These are phyloP conservation scores for Diplotaxis tenuifolia DNA, from an alignment of 345 rosid genomes.

Conservation along the genomic window DNA sequence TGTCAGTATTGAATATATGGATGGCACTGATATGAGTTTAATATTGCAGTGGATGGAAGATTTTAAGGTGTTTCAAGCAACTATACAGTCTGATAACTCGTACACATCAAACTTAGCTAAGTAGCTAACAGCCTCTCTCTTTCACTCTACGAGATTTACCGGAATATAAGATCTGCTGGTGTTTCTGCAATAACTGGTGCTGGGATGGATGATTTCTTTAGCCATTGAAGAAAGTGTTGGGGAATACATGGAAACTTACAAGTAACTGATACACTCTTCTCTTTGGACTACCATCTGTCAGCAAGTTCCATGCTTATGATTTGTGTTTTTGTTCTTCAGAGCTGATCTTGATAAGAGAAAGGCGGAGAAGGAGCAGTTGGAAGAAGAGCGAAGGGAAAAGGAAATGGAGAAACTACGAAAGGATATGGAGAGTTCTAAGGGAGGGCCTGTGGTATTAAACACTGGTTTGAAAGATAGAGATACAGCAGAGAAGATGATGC, in stretches of 20 bases:
- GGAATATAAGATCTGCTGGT: constrained; percentile 66
- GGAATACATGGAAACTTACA: constrained; percentile 73
- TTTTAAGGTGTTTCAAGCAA: constrained; percentile 73
- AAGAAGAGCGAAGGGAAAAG: constrained; percentile 54
- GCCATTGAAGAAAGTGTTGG: constrained; percentile 67
- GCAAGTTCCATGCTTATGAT: neutral
- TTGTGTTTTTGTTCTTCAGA: constrained; percentile 34
- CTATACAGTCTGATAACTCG: constrained; percentile 55
- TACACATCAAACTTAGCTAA: constrained; percentile 57
- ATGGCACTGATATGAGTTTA: neutral
- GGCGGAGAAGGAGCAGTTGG: constrained; percentile 64
- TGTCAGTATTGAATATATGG: neutral
- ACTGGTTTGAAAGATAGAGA: constrained; percentile 54
- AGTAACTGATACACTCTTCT: constrained; percentile 41
- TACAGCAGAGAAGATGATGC: constrained; percentile 47
- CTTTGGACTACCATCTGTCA: neutral
- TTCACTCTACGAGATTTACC: constrained; percentile 65
- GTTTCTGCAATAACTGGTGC: constrained; percentile 82
- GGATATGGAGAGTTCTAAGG: constrained; percentile 68
- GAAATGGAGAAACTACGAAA: constrained; percentile 65
- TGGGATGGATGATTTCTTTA: constrained; percentile 72
- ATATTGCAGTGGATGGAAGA: constrained; percentile 87
- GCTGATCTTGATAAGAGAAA: constrained; percentile 74
- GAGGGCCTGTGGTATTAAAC: constrained; percentile 65
- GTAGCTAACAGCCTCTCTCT: constrained; percentile 74